These are phyloP conservation scores for Meredithiella fracta DNA, from an alignment of 2,329 filamentous ascomycete species.

Conservation along the genomic window DNA sequence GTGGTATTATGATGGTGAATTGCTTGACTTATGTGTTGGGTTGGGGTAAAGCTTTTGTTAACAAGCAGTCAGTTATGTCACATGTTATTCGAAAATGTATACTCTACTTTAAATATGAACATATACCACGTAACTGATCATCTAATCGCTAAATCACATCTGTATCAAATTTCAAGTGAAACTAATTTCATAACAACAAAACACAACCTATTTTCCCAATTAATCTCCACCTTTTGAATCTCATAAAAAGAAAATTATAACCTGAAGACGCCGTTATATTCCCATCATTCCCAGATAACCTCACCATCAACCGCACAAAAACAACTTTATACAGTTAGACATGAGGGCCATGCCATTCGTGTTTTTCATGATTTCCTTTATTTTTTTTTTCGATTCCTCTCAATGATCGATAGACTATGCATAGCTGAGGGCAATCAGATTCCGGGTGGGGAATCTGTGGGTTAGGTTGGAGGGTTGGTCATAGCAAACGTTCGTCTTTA, in stretches of 20 bases:
- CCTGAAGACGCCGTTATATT: neutral
- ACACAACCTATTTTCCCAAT: neutral
- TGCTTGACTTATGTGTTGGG: neutral
- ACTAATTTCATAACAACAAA: neutral
- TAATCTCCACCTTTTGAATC: neutral
- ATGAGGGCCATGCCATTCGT: neutral
- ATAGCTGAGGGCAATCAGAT: slow-evolving; percentile 13
- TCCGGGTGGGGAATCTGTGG: slow-evolving; percentile 1
- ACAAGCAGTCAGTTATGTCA: neutral
- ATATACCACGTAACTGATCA: no score
- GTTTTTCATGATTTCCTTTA: slow-evolving; percentile 14
- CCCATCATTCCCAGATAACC: no score
- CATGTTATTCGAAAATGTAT: neutral
- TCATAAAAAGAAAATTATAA: neutral
- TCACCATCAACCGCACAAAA: neutral
- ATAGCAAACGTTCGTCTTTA: slow-evolving; percentile 14
- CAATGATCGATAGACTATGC: slow-evolving; percentile 13
- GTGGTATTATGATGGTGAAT: slow-evolving; percentile 1
- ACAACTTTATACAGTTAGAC: neutral
- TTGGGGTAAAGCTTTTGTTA: neutral
- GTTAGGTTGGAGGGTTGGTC: slow-evolving; percentile 10
- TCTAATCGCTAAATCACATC: no score
- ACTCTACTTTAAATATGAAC: neutral
- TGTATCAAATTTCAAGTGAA: neutral
- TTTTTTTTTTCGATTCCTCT: slow-evolving; percentile 14